Conservation (phyloP, 2,329 filamentous ascomycete genomes). For the Tolypocladium tropicale region DNA sequence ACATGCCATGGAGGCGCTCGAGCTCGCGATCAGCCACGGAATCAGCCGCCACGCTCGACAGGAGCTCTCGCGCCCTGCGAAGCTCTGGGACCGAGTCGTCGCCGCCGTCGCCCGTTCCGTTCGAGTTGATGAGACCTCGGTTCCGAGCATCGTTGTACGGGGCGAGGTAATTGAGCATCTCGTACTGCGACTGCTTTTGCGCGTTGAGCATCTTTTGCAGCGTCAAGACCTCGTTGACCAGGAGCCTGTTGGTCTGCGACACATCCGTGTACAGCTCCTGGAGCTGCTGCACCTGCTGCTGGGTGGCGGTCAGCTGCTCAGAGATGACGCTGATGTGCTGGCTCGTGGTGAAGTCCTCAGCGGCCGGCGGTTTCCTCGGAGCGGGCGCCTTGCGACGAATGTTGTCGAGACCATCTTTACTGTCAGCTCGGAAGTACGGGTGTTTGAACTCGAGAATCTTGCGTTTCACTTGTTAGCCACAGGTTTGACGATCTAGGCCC, state of each 20-base stretch:
- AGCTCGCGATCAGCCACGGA: constrained; percentile 43
- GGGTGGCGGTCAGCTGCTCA: constrained; percentile 78
- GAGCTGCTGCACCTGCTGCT: constrained; percentile 82
- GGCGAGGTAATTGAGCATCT: constrained; percentile 46
- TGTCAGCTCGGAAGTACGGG: constrained; percentile 89
- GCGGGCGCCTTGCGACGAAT: constrained; percentile 93
- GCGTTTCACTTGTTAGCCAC: constrained; percentile 14
- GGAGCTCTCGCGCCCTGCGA: constrained; percentile 45
- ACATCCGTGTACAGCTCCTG: constrained; percentile 80
- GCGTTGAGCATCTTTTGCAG: constrained; percentile 51
- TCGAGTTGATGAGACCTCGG: constrained; percentile 22
- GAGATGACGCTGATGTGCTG: constrained; percentile 87
- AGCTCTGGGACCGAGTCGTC: constrained; percentile 43
- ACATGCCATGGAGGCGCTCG: constrained; percentile 43
- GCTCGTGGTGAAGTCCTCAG: constrained; percentile 66
- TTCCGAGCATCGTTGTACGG: constrained; percentile 35
- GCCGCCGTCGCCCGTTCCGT: constrained; percentile 29
- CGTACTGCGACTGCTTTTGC: constrained; percentile 46
- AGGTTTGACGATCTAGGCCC: background rate
- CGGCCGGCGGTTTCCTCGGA: constrained; percentile 60
- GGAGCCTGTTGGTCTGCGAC: constrained; percentile 48
- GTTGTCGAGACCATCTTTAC: constrained; percentile 93
- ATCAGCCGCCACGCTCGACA: constrained; percentile 42
- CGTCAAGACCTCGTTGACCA: constrained; percentile 51
- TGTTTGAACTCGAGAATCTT: constrained; percentile 77